These are phyloP conservation scores for Fistulifera solaris DNA, from an alignment of 108 stramenopile species.

Conservation along the genomic window DNA sequence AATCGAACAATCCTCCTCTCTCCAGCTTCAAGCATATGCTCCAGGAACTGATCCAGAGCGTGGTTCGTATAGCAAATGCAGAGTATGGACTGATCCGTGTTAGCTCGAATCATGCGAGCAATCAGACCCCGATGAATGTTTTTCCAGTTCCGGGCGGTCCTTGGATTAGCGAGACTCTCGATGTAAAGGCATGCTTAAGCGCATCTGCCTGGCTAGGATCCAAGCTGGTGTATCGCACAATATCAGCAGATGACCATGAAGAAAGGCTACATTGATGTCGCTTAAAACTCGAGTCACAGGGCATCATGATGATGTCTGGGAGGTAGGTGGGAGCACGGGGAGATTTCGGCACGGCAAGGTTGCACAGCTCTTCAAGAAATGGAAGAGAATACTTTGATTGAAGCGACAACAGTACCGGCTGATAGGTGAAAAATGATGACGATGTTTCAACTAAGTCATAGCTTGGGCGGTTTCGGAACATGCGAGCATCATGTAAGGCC, in stretches of 20 bases:
- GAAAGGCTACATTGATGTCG: not conserved
- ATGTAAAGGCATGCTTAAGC: constrained; percentile 22
- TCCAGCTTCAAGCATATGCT: constrained; percentile 41
- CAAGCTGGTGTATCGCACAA: constrained; percentile 23
- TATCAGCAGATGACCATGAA: constrained; percentile 5
- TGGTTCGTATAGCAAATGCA: constrained; percentile 75
- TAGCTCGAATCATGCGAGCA: constrained; percentile 30
- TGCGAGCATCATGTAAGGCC: constrained; percentile 10
- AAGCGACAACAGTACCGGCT: constrained; percentile 28
- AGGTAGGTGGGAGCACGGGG: constrained; percentile 15
- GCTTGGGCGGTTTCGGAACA: constrained; percentile 8
- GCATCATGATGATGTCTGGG: constrained; percentile 14
- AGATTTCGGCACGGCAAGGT: not conserved
- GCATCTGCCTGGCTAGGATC: constrained; percentile 31
- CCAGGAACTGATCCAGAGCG: constrained; percentile 75
- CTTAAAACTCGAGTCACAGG: constrained; percentile 7
- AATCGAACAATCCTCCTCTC: constrained; percentile 46
- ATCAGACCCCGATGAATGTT: constrained; percentile 36
- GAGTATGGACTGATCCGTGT: constrained; percentile 36
- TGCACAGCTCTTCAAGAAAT: constrained; percentile 21
- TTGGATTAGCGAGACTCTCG: constrained; percentile 33
- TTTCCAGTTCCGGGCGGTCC: constrained; percentile 41
- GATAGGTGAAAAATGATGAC: constrained; percentile 37
- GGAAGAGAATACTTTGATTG: constrained; percentile 24
- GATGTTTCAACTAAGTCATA: constrained; percentile 40